Conservation (phyloP, 352 stramenopile species). For the Globisporangium takayamanum region DNA sequence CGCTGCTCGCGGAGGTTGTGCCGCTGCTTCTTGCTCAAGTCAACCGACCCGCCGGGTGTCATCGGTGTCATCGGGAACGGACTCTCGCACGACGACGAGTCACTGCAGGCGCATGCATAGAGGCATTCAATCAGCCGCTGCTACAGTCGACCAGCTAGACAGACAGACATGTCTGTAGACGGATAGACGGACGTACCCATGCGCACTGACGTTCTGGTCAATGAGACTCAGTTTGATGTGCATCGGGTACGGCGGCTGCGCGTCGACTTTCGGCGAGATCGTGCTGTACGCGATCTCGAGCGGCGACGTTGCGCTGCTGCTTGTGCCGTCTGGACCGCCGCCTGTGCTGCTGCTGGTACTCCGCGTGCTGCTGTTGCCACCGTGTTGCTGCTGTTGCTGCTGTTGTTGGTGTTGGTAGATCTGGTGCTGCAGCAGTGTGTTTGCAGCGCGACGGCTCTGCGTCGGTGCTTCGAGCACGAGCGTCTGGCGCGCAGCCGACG, state of each 20-base stretch:
- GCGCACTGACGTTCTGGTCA: conserved; percentile 51
- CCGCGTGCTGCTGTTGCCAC: conserved; percentile 1
- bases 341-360: neutral
- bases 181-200: conserved; percentile 16
- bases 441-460: neutral
- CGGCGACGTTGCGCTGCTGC: conserved; percentile 9
- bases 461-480: conserved; percentile 10
- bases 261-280: conserved; percentile 69
- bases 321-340: neutral
- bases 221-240: conserved; percentile 85
- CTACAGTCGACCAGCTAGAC: too few relatives aligned
- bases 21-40: conserved; percentile 80
- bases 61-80: conserved; percentile 53
- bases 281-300: conserved; percentile 79
- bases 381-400: neutral
- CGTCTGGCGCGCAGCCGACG: conserved; percentile 11
- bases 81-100: conserved; percentile 65
- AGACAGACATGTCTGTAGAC: too few relatives aligned
- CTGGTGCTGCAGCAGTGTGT: conserved; percentile 1
- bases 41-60: conserved; percentile 38
- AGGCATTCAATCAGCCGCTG: neutral
- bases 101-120: conserved; percentile 10
- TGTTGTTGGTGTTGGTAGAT: conserved; percentile 2
- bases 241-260: conserved; percentile 47
- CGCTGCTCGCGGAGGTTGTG: conserved; percentile 81